Evolutionary conservation across 257 asterid genomes (phyloP), one percentile per base, ranked within the genome.

Genomic region (Anisodus tanguticus): DNA sequence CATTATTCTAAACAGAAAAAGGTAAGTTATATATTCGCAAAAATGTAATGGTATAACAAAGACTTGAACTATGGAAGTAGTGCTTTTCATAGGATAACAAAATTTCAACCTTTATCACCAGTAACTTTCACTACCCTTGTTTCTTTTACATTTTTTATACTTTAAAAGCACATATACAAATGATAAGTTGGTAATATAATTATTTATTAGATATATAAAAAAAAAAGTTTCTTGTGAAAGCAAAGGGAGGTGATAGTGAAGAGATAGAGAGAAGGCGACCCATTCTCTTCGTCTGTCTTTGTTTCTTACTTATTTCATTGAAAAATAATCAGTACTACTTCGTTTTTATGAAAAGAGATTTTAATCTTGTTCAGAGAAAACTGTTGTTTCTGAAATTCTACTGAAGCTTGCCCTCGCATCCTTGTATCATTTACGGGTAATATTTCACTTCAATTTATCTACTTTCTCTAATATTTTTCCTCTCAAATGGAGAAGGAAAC

Each of bases 231-330:
- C 62, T 31, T 90, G 87, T 90, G 96, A 93, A 91, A 93, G 94
- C 88, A 91, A 93, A 89, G 89, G 87, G 87, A 85, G 90, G 26
- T 53, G 81, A 74, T 49, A 81, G 88, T 68, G 91, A 82, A 87
- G 91, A 88, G 68, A 85, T 68, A 83, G 91, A 92, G 86, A 83
- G 92, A 92, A 82, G 87, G 96, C 74, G 91, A 89, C 92, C 95
- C 82, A 82, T 82, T 86, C 82, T 86, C 79, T 79, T 86, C 86
- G 80, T 87, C 94, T 91, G 87, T 92, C 93, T 87, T 86, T 86
- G 81, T 77, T 68, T 88, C 84, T 88, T 86, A 90, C 39, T 2
- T 49, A 49, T 9, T 39, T 92, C 45, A 41, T 41, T 87, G 37
- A 79, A 88, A 62, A 86, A 85, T 84, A 83, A 10, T 2, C 26